Percentiles rank a stretch among this genome's conserved stretches.
phyloP scores from a whole-genome alignment of 2,329 filamentous ascomycete genomes.

The Phaeophleospora eucalypticola region DNA sequence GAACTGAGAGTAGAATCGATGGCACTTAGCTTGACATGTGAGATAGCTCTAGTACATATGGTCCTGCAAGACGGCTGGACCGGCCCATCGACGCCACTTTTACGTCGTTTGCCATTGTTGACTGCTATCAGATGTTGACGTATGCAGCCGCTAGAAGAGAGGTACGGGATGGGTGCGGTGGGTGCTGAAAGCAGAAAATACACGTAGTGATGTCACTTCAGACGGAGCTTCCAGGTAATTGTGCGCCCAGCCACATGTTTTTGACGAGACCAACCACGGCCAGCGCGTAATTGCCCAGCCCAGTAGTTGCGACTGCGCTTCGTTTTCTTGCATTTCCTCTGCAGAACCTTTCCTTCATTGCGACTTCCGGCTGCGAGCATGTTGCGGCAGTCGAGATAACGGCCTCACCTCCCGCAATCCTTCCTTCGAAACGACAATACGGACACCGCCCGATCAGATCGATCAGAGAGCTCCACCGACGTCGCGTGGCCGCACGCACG shows the following conservation, averaged over 20 bases:
- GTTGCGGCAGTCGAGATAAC: not conserved
- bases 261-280: not conserved
- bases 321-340: no score
- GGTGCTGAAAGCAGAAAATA: not conserved
- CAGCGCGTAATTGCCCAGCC: not conserved
- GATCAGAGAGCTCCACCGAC: not conserved
- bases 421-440: not conserved
- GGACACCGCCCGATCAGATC: not conserved
- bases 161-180: no score
- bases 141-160: no score
- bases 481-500: slow-evolving; percentile 3
- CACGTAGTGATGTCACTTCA: not conserved
- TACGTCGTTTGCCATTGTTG: no score
- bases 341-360: not conserved
- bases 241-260: not conserved
- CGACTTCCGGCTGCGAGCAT: not conserved
- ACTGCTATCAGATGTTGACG: no score
- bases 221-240: no score
- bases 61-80: no score
- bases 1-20: not conserved
- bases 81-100: no score
- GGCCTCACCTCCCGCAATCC: not conserved
- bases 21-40: not conserved
- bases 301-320: no score
- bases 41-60: no score